Base-by-base conservation (phyloP, 805 yeast genomes). In the Yamadazyma nakazawae region DNA sequence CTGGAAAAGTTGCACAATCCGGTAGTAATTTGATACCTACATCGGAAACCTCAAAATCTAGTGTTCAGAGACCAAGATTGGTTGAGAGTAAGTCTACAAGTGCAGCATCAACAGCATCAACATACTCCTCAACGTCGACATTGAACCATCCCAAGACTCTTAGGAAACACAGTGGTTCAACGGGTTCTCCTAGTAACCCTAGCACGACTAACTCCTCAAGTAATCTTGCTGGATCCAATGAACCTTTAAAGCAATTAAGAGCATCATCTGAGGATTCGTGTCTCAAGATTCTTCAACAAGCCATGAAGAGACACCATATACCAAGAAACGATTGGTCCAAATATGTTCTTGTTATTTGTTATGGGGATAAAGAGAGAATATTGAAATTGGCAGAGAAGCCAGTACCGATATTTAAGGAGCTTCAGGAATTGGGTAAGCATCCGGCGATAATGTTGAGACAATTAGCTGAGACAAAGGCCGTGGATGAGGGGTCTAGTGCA, bases 371-470 rank as follows among this genome's bases (percentile, higher is more conserved):
- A 58, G 97, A 92, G 60, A 71, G 97, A 25, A 80, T 90, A 9
- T 66, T 94, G 40, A 88, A 85, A 34, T 72, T 87, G 52, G 88
- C 88, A 24, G 99, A 92, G 59, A 86, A 82, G 62, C 99, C 99
- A 0, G 95, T 92, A 7, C 71, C 79, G 32, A 82, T 90, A 9
- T 88, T 89, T 61, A 86, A 88, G 62, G 96, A 86, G 58, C 72
- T 92, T 21, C 89, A 82, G 60, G 96, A 87, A 50, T 77, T 82
- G 48, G 97, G 97, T 1, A 76, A 84, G 54, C 88, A 85, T 59
- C 97, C 98, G 0, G 87, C 94, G 1, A 89, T 91, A 49, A 91
- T 91, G 97, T 74, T 91, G 37, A 72, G 98, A 55, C 94, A 88
- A 55, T 76, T 85, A 42, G 96, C 90, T 52, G 46, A 63, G 16